Conservation (phyloP, 352 stramenopile species). For the Phytophthora sojae region DNA sequence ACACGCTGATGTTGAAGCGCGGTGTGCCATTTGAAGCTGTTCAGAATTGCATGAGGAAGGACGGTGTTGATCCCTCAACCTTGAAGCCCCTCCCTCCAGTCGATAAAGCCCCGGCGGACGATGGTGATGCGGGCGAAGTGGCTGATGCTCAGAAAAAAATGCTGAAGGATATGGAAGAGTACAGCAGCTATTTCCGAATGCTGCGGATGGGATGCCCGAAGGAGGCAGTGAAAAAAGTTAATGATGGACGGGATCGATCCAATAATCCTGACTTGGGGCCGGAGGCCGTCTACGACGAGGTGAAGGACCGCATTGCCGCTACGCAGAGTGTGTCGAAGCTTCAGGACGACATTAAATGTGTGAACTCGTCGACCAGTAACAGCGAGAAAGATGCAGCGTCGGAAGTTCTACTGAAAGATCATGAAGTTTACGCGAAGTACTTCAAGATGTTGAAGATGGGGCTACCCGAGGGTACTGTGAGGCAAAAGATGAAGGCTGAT, state of each 20-base stretch:
- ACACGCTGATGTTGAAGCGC: conserved; percentile 70
- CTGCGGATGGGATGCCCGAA: conserved; percentile 91
- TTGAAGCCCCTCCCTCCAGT: conserved; percentile 30
- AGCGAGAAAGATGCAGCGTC: background rate
- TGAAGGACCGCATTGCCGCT: conserved; percentile 59
- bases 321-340: conserved; percentile 43
- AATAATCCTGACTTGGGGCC: conserved; percentile 64
- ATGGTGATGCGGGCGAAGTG: background rate
- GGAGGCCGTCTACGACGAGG: conserved; percentile 68
- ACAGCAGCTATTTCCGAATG: conserved; percentile 95
- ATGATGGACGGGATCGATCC: conserved; percentile 89
- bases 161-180: conserved; percentile 76
- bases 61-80: conserved; percentile 57
- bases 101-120: background rate
- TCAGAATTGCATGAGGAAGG: conserved; percentile 79
- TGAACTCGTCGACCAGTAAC: conserved; percentile 36
- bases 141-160: conserved; percentile 15
- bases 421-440: conserved; percentile 88
- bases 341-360: conserved; percentile 72
- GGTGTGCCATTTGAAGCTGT: conserved; percentile 77
- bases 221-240: conserved; percentile 91
- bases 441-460: conserved; percentile 96
- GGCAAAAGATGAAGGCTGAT: conserved; percentile 84
- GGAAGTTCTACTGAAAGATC: conserved; percentile 51
- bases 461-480: conserved; percentile 80